These are phyloP conservation scores for Cyberlindnera sargentensis DNA, from an alignment of 805 yeast genomes.

Conservation along the genomic window DNA sequence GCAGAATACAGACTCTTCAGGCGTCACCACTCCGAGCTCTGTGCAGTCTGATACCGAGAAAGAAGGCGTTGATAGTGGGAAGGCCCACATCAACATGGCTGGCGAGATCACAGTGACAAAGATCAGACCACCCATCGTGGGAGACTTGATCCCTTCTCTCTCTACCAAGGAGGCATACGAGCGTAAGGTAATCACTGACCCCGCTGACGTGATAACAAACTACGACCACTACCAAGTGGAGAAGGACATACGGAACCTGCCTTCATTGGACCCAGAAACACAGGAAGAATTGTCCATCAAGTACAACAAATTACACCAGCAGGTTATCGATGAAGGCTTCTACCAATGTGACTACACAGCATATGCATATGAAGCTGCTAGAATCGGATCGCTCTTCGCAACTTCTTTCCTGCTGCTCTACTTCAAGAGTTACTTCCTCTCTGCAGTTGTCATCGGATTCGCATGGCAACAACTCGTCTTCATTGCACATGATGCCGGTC, in stretches of 20 bases:
- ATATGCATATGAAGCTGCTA: slow-evolving; percentile 60
- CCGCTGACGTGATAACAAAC: slow-evolving; percentile 43
- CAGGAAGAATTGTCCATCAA: slow-evolving; percentile 49
- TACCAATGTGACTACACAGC: slow-evolving; percentile 71
- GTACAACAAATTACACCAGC: slow-evolving; percentile 54
- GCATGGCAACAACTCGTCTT: slow-evolving; percentile 90
- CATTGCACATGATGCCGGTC: slow-evolving; percentile 89
- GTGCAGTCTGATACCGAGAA: background rate
- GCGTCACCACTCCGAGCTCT: background rate
- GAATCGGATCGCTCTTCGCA: slow-evolving; percentile 49
- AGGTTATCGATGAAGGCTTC: slow-evolving; percentile 47
- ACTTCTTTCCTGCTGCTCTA: slow-evolving; percentile 44
- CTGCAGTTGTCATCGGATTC: slow-evolving; percentile 62
- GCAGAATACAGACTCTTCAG: background rate
- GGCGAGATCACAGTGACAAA: slow-evolving; percentile 35
- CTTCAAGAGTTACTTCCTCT: slow-evolving; percentile 35
- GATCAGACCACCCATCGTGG: slow-evolving; percentile 48
- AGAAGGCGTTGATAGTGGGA: background rate
- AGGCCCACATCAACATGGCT: slow-evolving; percentile 12
- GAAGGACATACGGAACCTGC: slow-evolving; percentile 50
- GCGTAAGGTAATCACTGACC: slow-evolving; percentile 41
- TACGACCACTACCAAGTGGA: slow-evolving; percentile 52
- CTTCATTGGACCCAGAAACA: slow-evolving; percentile 60
- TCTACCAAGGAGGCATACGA: slow-evolving; percentile 27
- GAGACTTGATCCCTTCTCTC: slow-evolving; percentile 34